Conservation (phyloP, 495 filamentous ascomycete species). For the Penicillium verhagenii region DNA sequence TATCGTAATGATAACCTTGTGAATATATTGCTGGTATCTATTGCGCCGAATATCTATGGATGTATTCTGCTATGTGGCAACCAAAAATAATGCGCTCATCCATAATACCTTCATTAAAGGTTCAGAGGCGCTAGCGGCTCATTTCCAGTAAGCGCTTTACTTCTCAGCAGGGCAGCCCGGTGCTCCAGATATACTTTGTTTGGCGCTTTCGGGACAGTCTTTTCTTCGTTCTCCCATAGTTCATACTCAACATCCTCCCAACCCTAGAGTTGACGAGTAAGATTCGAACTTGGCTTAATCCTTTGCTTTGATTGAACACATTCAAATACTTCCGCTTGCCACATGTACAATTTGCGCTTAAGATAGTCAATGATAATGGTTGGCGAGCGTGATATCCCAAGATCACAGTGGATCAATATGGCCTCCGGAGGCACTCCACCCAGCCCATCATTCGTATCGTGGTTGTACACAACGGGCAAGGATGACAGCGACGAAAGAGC, state of each 20-base stretch:
- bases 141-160: too few relatives aligned
- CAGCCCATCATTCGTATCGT: constrained; percentile 11
- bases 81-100: too few relatives aligned
- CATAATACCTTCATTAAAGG: too few relatives aligned
- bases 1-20: too few relatives aligned
- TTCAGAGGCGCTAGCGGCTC: too few relatives aligned
- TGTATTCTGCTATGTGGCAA: too few relatives aligned
- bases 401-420: constrained; percentile 37
- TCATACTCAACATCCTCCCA: constrained; percentile 33
- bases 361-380: constrained; percentile 29
- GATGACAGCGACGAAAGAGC: constrained; percentile 14
- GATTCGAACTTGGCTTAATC: constrained; percentile 23
- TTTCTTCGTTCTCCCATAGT: constrained; percentile 32
- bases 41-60: too few relatives aligned
- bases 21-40: too few relatives aligned
- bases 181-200: constrained; percentile 31
- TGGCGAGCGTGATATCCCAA: constrained; percentile 38
- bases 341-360: constrained; percentile 12
- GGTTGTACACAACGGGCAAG: constrained; percentile 15
- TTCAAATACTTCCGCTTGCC: constrained; percentile 11
- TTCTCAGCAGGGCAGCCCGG: constrained; percentile 18
- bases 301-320: constrained; percentile 24
- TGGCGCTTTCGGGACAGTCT: constrained; percentile 26
- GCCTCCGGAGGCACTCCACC: constrained; percentile 16
- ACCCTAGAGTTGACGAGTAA: constrained; percentile 30